Base-by-base conservation (phyloP, 2,329 filamentous ascomycete genomes). In the Cephalotrichum gorgonifer region DNA sequence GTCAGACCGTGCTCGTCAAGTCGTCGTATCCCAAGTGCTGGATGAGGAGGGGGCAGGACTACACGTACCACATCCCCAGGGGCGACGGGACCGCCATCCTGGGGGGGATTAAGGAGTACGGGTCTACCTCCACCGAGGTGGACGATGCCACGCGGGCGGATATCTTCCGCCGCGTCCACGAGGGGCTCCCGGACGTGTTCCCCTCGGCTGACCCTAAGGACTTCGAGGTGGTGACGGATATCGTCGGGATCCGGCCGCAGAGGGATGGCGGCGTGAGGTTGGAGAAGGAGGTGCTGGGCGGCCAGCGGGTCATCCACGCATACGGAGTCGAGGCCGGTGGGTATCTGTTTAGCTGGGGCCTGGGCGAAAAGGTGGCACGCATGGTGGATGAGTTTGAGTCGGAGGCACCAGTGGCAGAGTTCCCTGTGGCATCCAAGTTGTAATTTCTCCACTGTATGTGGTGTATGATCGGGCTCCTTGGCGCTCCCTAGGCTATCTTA, bases 261-360 rank as follows among this genome's bases (percentile, higher is more conserved):
- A 58, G 54, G 22, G 17, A 39, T 0, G 51, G 51, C 38, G 50
- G 6, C 53, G 51, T 57, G 14, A 33, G 55, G 31, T 41, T 47
- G 1, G 55, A 56, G 31, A 52, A 43, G 42, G 54, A 55, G 38
- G 25, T 44, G 2, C 14, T 57, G 20, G 50, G 41, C 2, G 50
- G 44, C 0, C 55, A 56, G 27, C 48, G 47, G 2, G 52, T 57
- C 0, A 47, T 57, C 6, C 54, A 57, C 11, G 52, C 52, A 1
- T 57, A 57, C 23, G 55, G 55, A 2, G 51, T 52, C 1, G 53
- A 52, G 4, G 53, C 53, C n/a, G 53, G 55, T 4, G 54, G 55
- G 2, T 58, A 58, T 25, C 54, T 56, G 4, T 51, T 51, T n/a
- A 57, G 55, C 43, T 58, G 57, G 43, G 55, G 56, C 12, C 12